A percentile compares a stretch with the other conserved stretches of the same genome.
Evolutionary conservation across 441 rosid genomes (phyloP).

Genomic region (Adansonia gregorii): DNA sequence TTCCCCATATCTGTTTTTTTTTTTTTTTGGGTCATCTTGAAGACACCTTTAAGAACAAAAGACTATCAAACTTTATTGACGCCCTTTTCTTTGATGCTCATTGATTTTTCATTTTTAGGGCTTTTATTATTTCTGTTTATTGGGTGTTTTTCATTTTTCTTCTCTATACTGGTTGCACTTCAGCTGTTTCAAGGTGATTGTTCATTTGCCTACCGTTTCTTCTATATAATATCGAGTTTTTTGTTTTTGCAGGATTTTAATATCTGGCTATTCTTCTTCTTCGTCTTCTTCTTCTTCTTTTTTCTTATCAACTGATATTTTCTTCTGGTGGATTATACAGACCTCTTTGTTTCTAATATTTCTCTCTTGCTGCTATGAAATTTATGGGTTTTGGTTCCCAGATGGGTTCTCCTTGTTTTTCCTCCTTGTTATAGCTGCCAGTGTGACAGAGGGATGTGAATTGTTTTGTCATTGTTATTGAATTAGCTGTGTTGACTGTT

Average conservation of each 20-base stretch:
- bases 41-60: slow-evolving; percentile 1
- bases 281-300: not conserved
- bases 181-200: slow-evolving; percentile 35
- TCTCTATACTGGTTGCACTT: slow-evolving; percentile 19
- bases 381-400: slow-evolving; percentile 24
- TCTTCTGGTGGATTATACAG: not conserved
- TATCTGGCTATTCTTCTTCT: slow-evolving; percentile 19
- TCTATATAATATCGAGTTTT: slow-evolving; percentile 16
- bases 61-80: not conserved
- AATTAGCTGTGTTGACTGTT: not conserved
- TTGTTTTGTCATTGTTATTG: not conserved
- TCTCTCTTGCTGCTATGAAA: slow-evolving; percentile 8
- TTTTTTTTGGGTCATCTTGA: not conserved
- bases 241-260: not conserved
- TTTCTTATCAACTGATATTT: slow-evolving; percentile 7
- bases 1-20: not conserved
- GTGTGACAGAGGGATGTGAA: not conserved
- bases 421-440: not conserved
- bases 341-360: not conserved
- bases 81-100: slow-evolving; percentile 23
- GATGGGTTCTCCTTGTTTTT: slow-evolving; percentile 26
- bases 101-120: slow-evolving; percentile 24
- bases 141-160: slow-evolving; percentile 21
- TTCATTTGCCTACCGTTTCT: not conserved
- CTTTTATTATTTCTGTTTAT: slow-evolving; percentile 18